These are phyloP conservation scores for Mercurialis annua DNA, from an alignment of 345 rosid species.

Conservation along the genomic window DNA sequence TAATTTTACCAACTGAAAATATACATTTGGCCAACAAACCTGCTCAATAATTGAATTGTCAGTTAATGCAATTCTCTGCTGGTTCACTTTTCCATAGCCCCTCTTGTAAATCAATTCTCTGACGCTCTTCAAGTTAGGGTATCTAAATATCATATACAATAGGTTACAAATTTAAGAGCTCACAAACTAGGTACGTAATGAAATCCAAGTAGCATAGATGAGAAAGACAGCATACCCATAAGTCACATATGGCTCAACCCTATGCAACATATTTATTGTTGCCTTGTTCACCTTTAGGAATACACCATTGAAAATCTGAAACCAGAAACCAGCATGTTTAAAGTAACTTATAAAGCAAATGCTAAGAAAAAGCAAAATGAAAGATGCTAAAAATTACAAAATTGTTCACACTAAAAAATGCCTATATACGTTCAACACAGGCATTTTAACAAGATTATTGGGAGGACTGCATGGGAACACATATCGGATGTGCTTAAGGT, in stretches of 20 bases:
- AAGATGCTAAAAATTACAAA: not conserved
- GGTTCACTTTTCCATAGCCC: slow-evolving; percentile 79
- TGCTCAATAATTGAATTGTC: slow-evolving; percentile 76
- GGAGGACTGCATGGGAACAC: no score
- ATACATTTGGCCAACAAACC: slow-evolving; percentile 34
- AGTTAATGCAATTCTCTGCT: slow-evolving; percentile 72
- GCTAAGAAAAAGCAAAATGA: not conserved
- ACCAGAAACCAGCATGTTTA: not conserved
- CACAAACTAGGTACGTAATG: not conserved
- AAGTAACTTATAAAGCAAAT: not conserved
- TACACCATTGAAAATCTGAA: slow-evolving; percentile 91
- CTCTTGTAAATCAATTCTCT: slow-evolving; percentile 84
- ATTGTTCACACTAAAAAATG: not conserved
- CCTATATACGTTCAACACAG: no score
- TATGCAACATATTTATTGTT: slow-evolving; percentile 83
- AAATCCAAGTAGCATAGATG: no score
- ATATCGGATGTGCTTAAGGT: no score
- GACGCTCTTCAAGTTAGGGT: slow-evolving; percentile 90
- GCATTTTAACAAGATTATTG: no score
- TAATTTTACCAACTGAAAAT: not conserved
- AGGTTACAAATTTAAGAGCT: not conserved
- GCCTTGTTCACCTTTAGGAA: slow-evolving; percentile 91
- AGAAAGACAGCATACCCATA: slow-evolving; percentile 50
- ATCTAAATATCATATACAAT: slow-evolving; percentile 37
- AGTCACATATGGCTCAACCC: slow-evolving; percentile 96